These are phyloP conservation scores for Aspergillus floridensis DNA, from an alignment of 2,329 filamentous ascomycete species.

Conservation along the genomic window DNA sequence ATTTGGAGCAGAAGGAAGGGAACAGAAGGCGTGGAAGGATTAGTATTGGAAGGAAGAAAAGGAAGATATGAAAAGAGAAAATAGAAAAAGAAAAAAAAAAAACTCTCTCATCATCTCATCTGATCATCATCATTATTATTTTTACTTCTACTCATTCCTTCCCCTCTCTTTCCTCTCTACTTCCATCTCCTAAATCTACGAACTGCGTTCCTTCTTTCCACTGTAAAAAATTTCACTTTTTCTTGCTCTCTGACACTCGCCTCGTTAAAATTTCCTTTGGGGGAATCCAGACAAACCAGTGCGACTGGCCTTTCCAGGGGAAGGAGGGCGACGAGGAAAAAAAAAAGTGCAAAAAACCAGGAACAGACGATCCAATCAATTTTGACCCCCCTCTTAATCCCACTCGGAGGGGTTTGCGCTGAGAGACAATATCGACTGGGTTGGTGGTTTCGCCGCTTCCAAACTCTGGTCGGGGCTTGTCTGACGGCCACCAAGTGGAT, in stretches of 20 bases:
- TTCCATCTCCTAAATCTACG: neutral
- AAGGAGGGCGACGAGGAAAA: neutral
- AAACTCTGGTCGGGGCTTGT: neutral
- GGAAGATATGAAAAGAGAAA: no score
- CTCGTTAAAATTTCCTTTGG: slow-evolving; percentile 5
- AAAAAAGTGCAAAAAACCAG: neutral
- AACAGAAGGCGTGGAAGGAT: neutral
- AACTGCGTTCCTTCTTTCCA: neutral
- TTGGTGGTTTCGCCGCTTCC: neutral
- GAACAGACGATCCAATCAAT: neutral
- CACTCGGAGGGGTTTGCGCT: neutral
- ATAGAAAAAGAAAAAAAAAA: slow-evolving; percentile 14
- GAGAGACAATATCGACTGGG: neutral
- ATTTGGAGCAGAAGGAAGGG: neutral
- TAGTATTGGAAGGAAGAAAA: slow-evolving; percentile 2
- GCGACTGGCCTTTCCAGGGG: neutral
- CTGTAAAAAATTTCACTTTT: neutral
- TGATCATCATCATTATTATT: slow-evolving; percentile 13
- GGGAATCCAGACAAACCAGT: neutral
- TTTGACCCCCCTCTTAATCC: neutral
- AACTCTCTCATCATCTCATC: slow-evolving; percentile 11
- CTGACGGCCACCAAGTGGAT: neutral
- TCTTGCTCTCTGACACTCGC: neutral
- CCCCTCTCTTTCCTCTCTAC: slow-evolving; percentile 10
- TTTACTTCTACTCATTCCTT: slow-evolving; percentile 15